phyloP scores from a whole-genome alignment of 768 basidiomycete species.

The Rhizopogon sp. region DNA sequence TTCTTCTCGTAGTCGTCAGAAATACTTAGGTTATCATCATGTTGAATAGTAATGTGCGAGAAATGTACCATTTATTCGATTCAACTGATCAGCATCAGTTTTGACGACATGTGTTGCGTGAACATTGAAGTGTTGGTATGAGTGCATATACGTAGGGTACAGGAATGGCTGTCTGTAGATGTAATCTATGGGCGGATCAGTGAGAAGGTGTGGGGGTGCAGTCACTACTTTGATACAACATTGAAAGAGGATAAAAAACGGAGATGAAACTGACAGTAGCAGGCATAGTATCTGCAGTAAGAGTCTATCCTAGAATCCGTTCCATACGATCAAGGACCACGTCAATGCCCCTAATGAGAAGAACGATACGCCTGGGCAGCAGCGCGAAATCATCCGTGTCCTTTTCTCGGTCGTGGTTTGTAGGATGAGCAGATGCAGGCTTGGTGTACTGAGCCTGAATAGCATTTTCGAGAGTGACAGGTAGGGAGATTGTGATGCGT shows the following conservation, averaged over 20 bases:
- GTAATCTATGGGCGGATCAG: not conserved
- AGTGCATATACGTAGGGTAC: not conserved
- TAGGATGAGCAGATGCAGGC: conserved; percentile 7
- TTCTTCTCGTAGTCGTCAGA: not conserved
- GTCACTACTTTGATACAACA: not conserved
- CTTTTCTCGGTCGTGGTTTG: conserved; percentile 14
- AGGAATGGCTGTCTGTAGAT: not conserved
- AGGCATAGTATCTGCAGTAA: not conserved
- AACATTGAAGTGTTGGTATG: not conserved
- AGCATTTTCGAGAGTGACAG: conserved; percentile 68
- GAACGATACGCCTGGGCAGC: conserved; percentile 53
- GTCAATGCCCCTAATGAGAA: conserved; percentile 59
- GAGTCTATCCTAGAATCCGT: conserved; percentile 31
- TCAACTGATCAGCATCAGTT: not conserved
- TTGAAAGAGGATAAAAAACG: not conserved
- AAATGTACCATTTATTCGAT: not conserved
- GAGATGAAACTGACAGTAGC: not conserved
- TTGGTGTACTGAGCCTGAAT: conserved; percentile 40
- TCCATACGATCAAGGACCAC: conserved; percentile 65
- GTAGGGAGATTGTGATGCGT: conserved; percentile 70
- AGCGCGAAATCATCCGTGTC: conserved; percentile 26
- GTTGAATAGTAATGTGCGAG: not conserved
- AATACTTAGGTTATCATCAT: not conserved
- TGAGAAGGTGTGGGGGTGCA: no score
- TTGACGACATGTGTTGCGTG: not conserved